Evolutionary conservation across 345 rosid species (phyloP).

Genomic region (Rhizophora apiculata): DNA sequence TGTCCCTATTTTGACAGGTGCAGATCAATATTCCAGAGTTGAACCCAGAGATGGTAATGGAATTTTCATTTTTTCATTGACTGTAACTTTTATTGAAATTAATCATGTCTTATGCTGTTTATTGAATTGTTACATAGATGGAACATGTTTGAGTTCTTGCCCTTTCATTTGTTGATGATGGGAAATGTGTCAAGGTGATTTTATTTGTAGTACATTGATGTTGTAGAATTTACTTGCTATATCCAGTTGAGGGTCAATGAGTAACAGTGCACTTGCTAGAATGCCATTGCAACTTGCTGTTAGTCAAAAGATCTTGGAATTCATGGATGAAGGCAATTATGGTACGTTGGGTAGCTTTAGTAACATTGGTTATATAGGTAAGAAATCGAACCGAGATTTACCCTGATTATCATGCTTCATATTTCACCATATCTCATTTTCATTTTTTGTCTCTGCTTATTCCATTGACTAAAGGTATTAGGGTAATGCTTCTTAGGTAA

Average conservation of each 20-base stretch:
- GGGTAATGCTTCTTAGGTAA: too few relatives aligned
- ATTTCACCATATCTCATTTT: not conserved
- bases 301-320: conserved; percentile 74
- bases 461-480: too few relatives aligned
- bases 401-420: not conserved
- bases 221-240: not conserved
- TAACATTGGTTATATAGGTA: conserved; percentile 84
- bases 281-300: conserved; percentile 94
- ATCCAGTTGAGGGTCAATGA: conserved; percentile 68
- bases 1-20: conserved; percentile 40
- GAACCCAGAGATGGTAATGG: conserved; percentile 84
- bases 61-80: not conserved
- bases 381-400: not conserved
- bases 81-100: conserved; percentile 10
- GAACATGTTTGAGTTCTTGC: conserved; percentile 80
- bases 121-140: conserved; percentile 88
- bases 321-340: conserved; percentile 88
- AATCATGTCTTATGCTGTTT: conserved; percentile 45
- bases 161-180: conserved; percentile 90
- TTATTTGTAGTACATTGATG: not conserved
- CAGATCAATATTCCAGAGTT: conserved; percentile 91
- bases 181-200: conserved; percentile 79
- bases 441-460: too few relatives aligned
- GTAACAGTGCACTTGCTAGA: conserved; percentile 92
- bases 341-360: conserved; percentile 74